Evolutionary conservation across 306 rosid genomes (phyloP).

Genomic region (Trifolium repens): DNA sequence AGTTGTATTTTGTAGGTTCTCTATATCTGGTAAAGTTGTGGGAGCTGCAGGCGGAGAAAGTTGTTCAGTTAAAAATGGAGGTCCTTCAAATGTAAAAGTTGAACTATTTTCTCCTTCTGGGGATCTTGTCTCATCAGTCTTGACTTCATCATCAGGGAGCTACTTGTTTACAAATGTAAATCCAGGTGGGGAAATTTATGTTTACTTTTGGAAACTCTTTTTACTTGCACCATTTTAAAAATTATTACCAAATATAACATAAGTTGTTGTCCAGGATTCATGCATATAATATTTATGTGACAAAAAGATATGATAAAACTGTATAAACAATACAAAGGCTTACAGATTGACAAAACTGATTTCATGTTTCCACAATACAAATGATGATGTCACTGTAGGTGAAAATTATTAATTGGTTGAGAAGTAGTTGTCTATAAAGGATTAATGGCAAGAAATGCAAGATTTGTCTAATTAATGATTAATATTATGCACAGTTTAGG

Average conservation of each 20-base stretch:
- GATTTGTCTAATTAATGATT: constrained; percentile 6
- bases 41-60: constrained; percentile 93
- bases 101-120: constrained; percentile 73
- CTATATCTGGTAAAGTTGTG: constrained; percentile 85
- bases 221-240: constrained; percentile 29
- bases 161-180: constrained; percentile 78
- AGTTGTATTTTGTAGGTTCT: constrained; percentile 64
- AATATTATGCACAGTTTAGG: constrained; percentile 2
- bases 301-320: constrained; percentile 14
- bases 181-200: constrained; percentile 69
- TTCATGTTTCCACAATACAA: constrained; percentile 33
- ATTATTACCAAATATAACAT: constrained; percentile 19
- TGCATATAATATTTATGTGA: constrained; percentile 15
- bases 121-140: constrained; percentile 70
- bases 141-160: constrained; percentile 73
- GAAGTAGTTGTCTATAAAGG: constrained; percentile 26
- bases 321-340: constrained; percentile 13
- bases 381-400: constrained; percentile 17
- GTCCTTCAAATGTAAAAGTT: constrained; percentile 84
- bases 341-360: constrained; percentile 11
- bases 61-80: constrained; percentile 74
- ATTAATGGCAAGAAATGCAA: not conserved
- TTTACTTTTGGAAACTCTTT: constrained; percentile 37
- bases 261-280: constrained; percentile 12
- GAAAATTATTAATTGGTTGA: constrained; percentile 20